These are phyloP conservation scores for Tulasnella sp. DNA, from an alignment of 768 basidiomycete genomes.

Conservation along the genomic window DNA sequence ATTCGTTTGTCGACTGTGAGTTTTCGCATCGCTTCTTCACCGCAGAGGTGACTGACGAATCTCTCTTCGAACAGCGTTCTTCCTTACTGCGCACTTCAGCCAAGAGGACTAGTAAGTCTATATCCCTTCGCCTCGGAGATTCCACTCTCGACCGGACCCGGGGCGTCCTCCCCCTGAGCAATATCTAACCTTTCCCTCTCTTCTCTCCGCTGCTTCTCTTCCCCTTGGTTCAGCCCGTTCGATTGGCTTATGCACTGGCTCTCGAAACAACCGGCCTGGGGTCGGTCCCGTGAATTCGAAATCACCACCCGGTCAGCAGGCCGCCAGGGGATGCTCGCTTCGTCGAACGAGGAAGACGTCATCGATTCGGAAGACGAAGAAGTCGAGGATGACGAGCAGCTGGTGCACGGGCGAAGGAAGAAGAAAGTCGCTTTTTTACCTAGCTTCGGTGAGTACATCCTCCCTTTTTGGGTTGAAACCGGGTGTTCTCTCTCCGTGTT, in stretches of 20 bases:
- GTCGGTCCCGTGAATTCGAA: slow-evolving; percentile 82
- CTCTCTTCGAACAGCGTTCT: slow-evolving; percentile 56
- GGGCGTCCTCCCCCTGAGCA: neutral
- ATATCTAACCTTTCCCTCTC: neutral
- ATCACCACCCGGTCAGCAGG: slow-evolving; percentile 75
- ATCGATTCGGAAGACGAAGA: slow-evolving; percentile 69
- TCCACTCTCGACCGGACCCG: neutral
- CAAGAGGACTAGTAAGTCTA: slow-evolving; percentile 58
- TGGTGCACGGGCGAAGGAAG: slow-evolving; percentile 67
- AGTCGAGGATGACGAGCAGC: slow-evolving; percentile 48
- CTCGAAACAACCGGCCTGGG: slow-evolving; percentile 90
- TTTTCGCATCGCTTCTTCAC: slow-evolving; percentile 17
- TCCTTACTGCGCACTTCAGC: slow-evolving; percentile 83
- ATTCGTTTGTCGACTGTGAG: slow-evolving; percentile 83
- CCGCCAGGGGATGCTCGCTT: slow-evolving; percentile 56
- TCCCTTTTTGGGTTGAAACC: neutral
- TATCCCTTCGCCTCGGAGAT: neutral
- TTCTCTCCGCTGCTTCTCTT: neutral
- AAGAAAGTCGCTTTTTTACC: slow-evolving; percentile 83
- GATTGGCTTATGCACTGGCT: slow-evolving; percentile 58
- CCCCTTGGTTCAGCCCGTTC: slow-evolving; percentile 30
- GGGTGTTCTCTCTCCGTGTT: neutral
- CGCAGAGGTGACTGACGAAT: neutral
- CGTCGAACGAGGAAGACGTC: slow-evolving; percentile 68
- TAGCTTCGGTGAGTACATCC: slow-evolving; percentile 33